A percentile compares a stretch with the other conserved stretches of the same genome.
These are phyloP conservation scores for Salisapilia sapeloensis DNA, from an alignment of 352 stramenopile species.

Conservation along the genomic window DNA sequence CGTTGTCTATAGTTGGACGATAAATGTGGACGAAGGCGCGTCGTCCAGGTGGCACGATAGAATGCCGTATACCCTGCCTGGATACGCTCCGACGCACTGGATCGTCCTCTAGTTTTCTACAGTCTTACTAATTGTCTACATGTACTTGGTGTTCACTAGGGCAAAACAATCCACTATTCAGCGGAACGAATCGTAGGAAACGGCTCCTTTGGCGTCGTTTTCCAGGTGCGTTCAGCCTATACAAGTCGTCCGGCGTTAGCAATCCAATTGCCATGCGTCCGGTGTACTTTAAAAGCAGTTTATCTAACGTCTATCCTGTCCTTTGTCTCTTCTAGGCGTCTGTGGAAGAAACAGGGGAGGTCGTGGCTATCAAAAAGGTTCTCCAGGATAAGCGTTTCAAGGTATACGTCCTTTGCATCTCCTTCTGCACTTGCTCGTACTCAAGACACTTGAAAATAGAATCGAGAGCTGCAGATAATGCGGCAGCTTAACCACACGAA, in stretches of 20 bases:
- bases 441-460: too few species aligned
- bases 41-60: background rate
- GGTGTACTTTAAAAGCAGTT: background rate
- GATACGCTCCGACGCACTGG: too few species aligned
- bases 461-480: slow-evolving; percentile 99
- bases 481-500: slow-evolving; percentile 96
- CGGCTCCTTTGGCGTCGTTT: slow-evolving; percentile 98
- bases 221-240: too few species aligned
- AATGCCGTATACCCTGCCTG: too few species aligned
- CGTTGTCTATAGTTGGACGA: slow-evolving; percentile 3
- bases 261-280: background rate
- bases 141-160: slow-evolving; percentile 10
- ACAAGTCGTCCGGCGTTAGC: background rate
- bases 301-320: background rate
- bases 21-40: background rate
- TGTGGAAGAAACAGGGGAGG: slow-evolving; percentile 93
- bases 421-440: slow-evolving; percentile 1
- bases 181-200: slow-evolving; percentile 99
- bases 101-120: too few species aligned
- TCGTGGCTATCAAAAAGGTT: slow-evolving; percentile 99
- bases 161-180: slow-evolving; percentile 89
- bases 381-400: slow-evolving; percentile 99
- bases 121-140: background rate
- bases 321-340: slow-evolving; percentile 29
- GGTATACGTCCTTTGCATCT: slow-evolving; percentile 9